Evolutionary conservation across 192 early-diverging fungal genomes (phyloP).

Genomic region (Spizellomyces punctatus): DNA sequence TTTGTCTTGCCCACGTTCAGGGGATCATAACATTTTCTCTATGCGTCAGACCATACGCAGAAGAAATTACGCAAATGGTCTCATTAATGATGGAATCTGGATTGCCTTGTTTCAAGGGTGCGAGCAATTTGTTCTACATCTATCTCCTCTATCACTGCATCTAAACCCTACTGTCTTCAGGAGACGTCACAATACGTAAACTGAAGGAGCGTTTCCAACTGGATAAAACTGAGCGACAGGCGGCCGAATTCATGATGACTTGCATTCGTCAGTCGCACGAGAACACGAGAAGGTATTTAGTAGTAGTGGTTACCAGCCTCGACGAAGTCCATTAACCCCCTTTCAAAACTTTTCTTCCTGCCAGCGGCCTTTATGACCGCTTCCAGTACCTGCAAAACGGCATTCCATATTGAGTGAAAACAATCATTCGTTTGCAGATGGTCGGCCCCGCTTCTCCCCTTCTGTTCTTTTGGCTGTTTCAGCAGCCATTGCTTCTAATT

Average conservation of each 20-base stretch:
- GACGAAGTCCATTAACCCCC: background rate
- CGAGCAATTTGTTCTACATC: background rate
- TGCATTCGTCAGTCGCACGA: conserved; percentile 90
- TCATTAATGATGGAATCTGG: conserved; percentile 93
- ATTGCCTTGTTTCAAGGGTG: conserved; percentile 94
- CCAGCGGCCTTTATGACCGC: conserved; percentile 52
- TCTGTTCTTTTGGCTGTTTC: background rate
- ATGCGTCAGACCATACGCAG: conserved; percentile 77
- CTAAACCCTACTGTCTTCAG: background rate
- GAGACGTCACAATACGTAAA: conserved; percentile 80
- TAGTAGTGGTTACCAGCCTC: background rate
- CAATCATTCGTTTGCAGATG: background rate
- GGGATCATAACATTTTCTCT: background rate
- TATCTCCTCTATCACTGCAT: background rate
- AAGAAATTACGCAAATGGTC: conserved; percentile 88
- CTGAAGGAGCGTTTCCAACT: conserved; percentile 87
- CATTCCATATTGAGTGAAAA: conserved; percentile 44
- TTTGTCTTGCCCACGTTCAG: background rate
- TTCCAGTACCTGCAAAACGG: conserved; percentile 64
- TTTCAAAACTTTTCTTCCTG: background rate
- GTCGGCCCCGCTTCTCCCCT: background rate
- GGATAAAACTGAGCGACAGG: conserved; percentile 84
- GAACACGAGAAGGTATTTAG: conserved; percentile 75
- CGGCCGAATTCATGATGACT: conserved; percentile 93
- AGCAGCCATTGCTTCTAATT: conserved; percentile 28